Conservation (phyloP, 2,329 filamentous ascomycete genomes). For the Diaporthe batatas region DNA sequence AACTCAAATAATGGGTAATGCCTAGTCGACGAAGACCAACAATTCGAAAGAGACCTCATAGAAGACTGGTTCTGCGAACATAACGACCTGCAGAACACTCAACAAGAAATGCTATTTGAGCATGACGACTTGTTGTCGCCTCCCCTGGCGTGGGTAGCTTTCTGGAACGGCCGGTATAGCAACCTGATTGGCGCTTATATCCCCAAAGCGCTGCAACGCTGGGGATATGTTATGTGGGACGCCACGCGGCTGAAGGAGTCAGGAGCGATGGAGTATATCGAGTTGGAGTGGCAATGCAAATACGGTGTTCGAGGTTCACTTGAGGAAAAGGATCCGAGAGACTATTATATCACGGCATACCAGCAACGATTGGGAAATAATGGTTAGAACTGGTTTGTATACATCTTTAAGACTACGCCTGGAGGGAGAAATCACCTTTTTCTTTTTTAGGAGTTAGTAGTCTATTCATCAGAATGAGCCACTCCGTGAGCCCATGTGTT, state of each 20-base stretch:
- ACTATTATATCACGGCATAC: background rate
- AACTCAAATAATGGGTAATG: background rate
- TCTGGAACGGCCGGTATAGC: slow-evolving; percentile 1
- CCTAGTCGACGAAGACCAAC: background rate
- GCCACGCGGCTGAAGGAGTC: background rate
- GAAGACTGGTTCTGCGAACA: background rate
- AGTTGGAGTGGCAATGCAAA: slow-evolving; percentile 9
- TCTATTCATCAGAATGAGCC: too few species aligned
- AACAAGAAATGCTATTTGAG: slow-evolving; percentile 5
- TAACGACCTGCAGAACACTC: background rate
- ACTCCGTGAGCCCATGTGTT: too few species aligned
- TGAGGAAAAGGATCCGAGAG: background rate
- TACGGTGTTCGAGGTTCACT: background rate
- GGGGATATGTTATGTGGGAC: slow-evolving; percentile 24
- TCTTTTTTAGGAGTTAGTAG: too few species aligned
- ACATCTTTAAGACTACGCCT: too few species aligned
- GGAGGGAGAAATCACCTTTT: too few species aligned
- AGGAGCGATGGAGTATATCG: slow-evolving; percentile 16
- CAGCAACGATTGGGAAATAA: background rate
- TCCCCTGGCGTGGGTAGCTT: slow-evolving; percentile 10
- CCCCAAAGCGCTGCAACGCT: background rate
- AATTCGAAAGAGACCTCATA: background rate
- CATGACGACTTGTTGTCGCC: background rate
- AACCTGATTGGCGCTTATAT: background rate
- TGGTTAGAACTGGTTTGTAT: background rate